Evolutionary conservation across 345 rosid genomes (phyloP).

Genomic region (Citropsis articulata): DNA sequence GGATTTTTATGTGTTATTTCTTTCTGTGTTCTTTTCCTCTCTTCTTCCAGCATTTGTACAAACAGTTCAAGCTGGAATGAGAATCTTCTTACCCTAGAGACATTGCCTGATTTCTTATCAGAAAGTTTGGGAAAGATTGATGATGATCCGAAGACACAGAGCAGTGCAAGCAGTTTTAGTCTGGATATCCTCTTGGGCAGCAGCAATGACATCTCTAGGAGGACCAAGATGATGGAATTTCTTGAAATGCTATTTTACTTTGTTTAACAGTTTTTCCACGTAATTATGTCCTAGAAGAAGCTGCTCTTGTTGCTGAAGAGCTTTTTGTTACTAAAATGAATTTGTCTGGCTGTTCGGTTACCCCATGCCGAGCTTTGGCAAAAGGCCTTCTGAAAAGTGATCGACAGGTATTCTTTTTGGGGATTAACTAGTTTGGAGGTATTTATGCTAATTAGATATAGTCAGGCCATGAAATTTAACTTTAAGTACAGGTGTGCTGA

Average conservation of each 20-base stretch:
- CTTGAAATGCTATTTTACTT: constrained; percentile 76
- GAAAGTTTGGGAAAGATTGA: constrained; percentile 49
- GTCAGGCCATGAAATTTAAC: background rate
- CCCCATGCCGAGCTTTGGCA: constrained; percentile 82
- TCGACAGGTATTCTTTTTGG: constrained; percentile 62
- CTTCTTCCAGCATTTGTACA: constrained; percentile 53
- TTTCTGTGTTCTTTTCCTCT: background rate
- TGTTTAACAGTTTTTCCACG: constrained; percentile 80
- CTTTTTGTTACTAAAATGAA: constrained; percentile 52
- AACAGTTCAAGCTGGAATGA: constrained; percentile 86
- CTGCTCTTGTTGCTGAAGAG: constrained; percentile 89
- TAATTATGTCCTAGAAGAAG: constrained; percentile 74
- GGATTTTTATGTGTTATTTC: background rate
- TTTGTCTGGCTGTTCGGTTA: constrained; percentile 47
- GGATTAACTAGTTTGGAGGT: background rate
- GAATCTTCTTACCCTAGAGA: constrained; percentile 57
- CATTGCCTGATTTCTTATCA: constrained; percentile 52
- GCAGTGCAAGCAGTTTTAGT: constrained; percentile 30
- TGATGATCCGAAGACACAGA: constrained; percentile 30
- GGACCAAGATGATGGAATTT: constrained; percentile 67
- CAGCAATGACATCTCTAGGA: constrained; percentile 42
- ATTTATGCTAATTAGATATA: background rate
- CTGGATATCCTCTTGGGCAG: constrained; percentile 48
- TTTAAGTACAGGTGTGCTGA: background rate
- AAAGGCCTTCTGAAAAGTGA: constrained; percentile 86